phyloP scores from a whole-genome alignment of 2,329 filamentous ascomycete genomes.

The Apiospora marii region DNA sequence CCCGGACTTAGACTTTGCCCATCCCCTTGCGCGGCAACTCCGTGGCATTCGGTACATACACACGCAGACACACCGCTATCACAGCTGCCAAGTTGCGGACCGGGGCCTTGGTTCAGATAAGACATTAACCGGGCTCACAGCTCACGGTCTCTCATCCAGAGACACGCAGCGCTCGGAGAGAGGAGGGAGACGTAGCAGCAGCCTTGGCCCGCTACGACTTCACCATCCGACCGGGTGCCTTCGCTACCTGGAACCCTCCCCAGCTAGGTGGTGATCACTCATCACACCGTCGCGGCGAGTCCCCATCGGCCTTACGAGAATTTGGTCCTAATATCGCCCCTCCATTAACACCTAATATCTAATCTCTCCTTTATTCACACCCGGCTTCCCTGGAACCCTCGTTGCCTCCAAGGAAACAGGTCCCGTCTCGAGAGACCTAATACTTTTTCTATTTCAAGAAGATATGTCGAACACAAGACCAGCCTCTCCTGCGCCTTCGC shows the following conservation, averaged over 20 bases:
- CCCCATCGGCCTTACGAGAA: not conserved
- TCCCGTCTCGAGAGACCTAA: not conserved
- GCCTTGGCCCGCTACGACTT: constrained; percentile 4
- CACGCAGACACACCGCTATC: constrained; percentile 18
- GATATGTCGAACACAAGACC: constrained; percentile 15
- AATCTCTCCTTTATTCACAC: constrained; percentile 1
- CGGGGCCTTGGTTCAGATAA: constrained; percentile 8
- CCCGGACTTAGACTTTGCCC: constrained; percentile 3
- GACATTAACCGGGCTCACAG: constrained; percentile 14
- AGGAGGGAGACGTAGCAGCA: constrained; percentile 10
- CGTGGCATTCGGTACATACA: not conserved
- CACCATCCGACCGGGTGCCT: constrained; percentile 3
- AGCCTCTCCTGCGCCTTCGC: constrained; percentile 21
- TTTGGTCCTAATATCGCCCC: not conserved
- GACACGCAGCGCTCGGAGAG: constrained; percentile 14
- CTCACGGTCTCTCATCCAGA: constrained; percentile 6
- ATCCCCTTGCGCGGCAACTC: constrained; percentile 6
- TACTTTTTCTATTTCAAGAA: not conserved
- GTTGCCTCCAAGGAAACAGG: not conserved
- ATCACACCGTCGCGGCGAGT: constrained; percentile 14
- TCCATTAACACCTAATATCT: not conserved
- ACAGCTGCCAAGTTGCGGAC: not conserved
- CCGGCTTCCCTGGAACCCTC: not conserved
- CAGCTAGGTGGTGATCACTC: constrained; percentile 6
- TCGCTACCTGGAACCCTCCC: constrained; percentile 8